These are phyloP conservation scores for Aspergillus coremiiformis DNA, from an alignment of 495 filamentous ascomycete genomes.

Conservation along the genomic window DNA sequence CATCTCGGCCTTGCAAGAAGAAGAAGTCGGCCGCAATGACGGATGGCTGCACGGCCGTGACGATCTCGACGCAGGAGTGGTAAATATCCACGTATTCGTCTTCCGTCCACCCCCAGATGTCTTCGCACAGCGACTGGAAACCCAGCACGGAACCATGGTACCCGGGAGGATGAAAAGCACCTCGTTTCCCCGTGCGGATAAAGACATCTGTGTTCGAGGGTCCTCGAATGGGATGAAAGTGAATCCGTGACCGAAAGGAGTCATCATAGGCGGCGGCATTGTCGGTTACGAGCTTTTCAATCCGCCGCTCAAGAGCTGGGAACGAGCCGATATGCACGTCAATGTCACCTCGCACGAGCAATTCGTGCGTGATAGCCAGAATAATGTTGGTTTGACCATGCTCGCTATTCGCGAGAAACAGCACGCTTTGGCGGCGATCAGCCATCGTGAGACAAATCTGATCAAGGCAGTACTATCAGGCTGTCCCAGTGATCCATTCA, in stretches of 20 bases:
- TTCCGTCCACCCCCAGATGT: conserved; percentile 38
- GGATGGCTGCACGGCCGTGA: conserved; percentile 32
- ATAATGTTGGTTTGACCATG: conserved; percentile 50
- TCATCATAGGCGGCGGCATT: conserved; percentile 18
- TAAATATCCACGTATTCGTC: conserved; percentile 44
- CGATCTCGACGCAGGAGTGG: conserved; percentile 35
- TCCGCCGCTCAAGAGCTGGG: conserved; percentile 22
- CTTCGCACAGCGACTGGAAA: conserved; percentile 29
- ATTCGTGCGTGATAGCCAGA: conserved; percentile 45
- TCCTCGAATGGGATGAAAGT: conserved; percentile 39
- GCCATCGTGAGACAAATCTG: not conserved
- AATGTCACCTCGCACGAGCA: conserved; percentile 36
- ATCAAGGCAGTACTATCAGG: no score
- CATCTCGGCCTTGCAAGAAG: conserved; percentile 44
- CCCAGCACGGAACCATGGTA: conserved; percentile 29
- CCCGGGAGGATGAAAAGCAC: conserved; percentile 31
- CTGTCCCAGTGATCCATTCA: no score
- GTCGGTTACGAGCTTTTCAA: conserved; percentile 26
- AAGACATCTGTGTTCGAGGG: conserved; percentile 37
- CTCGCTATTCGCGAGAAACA: conserved; percentile 51
- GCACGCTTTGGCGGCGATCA: conserved; percentile 11
- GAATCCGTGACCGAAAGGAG: conserved; percentile 19
- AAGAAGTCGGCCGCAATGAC: conserved; percentile 45
- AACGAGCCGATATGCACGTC: conserved; percentile 50
- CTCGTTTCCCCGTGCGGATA: conserved; percentile 27